A percentile compares a stretch with the other conserved stretches of the same genome.
These are phyloP conservation scores for Aspergillus spinulosporus DNA, from an alignment of 2,329 filamentous ascomycete species.

Conservation along the genomic window DNA sequence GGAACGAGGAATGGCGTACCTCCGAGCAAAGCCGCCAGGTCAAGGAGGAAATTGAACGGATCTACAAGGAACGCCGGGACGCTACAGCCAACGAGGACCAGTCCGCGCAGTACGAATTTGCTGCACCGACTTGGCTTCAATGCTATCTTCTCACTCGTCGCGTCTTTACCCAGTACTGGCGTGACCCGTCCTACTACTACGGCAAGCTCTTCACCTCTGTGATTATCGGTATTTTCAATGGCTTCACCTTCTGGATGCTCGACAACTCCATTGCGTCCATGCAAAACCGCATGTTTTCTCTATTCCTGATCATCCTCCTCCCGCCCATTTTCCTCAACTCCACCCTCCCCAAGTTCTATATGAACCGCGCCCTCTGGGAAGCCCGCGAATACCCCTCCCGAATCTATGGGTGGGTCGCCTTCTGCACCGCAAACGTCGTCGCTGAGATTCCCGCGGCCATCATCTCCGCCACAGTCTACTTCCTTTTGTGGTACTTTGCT, in stretches of 20 bases:
- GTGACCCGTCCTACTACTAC: slow-evolving; percentile 74
- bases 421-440: slow-evolving; percentile 71
- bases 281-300: slow-evolving; percentile 76
- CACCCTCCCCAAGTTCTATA: slow-evolving; percentile 75
- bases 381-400: slow-evolving; percentile 70
- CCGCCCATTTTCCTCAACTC: slow-evolving; percentile 72
- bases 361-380: slow-evolving; percentile 71
- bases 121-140: slow-evolving; percentile 64
- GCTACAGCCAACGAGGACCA: slow-evolving; percentile 44
- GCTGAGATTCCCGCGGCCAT: slow-evolving; percentile 72
- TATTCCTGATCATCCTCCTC: slow-evolving; percentile 65
- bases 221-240: slow-evolving; percentile 74
- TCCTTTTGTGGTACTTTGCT: slow-evolving; percentile 73
- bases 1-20: slow-evolving; percentile 72
- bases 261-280: slow-evolving; percentile 66
- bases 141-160: slow-evolving; percentile 67
- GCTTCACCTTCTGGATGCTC: slow-evolving; percentile 74
- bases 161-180: slow-evolving; percentile 72
- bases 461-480: slow-evolving; percentile 66
- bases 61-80: slow-evolving; percentile 60
- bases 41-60: slow-evolving; percentile 64
- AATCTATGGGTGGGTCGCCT: slow-evolving; percentile 77
- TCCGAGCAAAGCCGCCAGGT: slow-evolving; percentile 62
- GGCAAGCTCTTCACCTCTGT: slow-evolving; percentile 72
- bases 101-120: slow-evolving; percentile 58